These are phyloP conservation scores for Lagerstroemia speciosa DNA, from an alignment of 345 rosid species.

Conservation along the genomic window DNA sequence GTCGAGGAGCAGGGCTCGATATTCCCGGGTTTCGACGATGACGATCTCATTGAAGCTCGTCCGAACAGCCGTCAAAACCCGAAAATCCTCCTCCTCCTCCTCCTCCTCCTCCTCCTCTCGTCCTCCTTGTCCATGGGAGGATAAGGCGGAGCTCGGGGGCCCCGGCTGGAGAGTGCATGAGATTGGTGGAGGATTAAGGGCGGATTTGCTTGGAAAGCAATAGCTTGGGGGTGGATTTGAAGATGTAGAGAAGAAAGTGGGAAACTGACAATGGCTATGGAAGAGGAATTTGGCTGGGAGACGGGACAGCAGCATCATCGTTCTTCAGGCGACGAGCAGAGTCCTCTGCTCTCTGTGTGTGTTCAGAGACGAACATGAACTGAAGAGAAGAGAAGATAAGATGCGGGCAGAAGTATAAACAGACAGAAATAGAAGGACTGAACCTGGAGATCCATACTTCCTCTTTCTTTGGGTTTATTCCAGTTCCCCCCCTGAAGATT, in stretches of 20 bases:
- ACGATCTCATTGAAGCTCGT: conserved; percentile 63
- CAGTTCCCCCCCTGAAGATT: background rate
- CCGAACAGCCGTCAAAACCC: conserved; percentile 43
- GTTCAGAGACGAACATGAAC: background rate
- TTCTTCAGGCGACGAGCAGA: background rate
- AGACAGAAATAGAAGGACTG: background rate
- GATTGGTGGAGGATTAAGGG: background rate
- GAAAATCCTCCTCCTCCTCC: conserved; percentile 25
- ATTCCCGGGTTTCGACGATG: conserved; percentile 49
- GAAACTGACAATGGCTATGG: background rate
- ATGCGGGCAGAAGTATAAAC: background rate
- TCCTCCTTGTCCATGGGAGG: background rate
- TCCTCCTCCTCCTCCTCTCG: conserved; percentile 25
- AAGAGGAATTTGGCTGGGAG: background rate
- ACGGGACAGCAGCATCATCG: background rate
- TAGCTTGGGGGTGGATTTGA: background rate
- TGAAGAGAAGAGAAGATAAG: conserved; percentile 1
- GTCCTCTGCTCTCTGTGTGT: background rate
- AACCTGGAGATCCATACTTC: background rate
- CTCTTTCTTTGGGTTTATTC: background rate
- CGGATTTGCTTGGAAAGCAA: background rate
- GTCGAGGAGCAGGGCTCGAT: conserved; percentile 74
- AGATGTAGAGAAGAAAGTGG: background rate
- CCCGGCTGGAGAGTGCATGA: background rate
- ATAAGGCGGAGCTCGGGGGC: background rate